Evolutionary conservation across 2,329 filamentous ascomycete genomes (phyloP), one percentile per base, ranked within the genome.

Genomic region (Torrubiella hemipterigena): DNA sequence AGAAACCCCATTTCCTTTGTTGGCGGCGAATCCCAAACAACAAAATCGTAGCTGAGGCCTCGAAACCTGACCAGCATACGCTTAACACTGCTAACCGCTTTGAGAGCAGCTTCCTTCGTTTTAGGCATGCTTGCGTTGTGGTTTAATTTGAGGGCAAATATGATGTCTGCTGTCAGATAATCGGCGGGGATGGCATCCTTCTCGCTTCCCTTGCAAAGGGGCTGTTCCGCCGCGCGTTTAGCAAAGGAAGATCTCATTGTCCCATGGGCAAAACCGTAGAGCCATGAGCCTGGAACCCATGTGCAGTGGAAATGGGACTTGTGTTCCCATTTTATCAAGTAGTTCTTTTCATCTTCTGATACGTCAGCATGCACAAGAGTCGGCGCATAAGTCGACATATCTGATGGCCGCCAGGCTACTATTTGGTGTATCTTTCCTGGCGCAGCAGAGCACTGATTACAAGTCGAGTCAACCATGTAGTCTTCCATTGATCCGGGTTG

Each of bases 281-380:
- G 69, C 91, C 91, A 98, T 12, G 80, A 68, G 10, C 89, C 91
- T 8, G 85, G 75, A 67, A 85, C 81, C 91, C 93, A 98, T 6
- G 65, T 67, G 32, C 82, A 84, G 41, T 83, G 78, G 39, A 77
- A 80, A 47, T 95, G 93, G 0, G 89, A 94, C 34, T 73, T 67
- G 0, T 66, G 64, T 27, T 81, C 75, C 84, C 87, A 96, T 50
- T 91, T 94, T 44, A 98, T 60, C 3, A 98, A 69, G 47, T 96
- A 98, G 43, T 95, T 85, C 41, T 87, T 87, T n/a, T 81, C 66
- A 33, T 85, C 80, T 20, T 63, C 58, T 9, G 29, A 30, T 19
- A 55, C 29, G 46, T 91, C 80, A 9, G 58, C 54, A 23, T 39
- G 51, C 8, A 35, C 23, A 1, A 39, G 40, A 5, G 20, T 29